phyloP scores from a whole-genome alignment of 352 stramenopile genomes.

The Globisporangium spiculum region DNA sequence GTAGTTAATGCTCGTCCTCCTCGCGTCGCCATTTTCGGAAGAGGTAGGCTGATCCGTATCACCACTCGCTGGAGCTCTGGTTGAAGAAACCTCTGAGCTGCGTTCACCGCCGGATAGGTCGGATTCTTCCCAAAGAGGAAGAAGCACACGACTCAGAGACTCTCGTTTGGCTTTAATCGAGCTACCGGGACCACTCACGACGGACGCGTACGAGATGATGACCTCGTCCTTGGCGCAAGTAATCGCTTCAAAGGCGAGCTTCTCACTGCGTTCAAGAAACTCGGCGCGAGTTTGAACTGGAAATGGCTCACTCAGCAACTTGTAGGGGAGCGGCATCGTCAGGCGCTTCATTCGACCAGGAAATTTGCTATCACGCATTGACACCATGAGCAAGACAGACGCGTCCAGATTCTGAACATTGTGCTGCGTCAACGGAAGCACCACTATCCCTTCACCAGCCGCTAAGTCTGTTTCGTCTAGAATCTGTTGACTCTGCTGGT shows the following conservation, averaged over 20 bases:
- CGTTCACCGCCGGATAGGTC: neutral
- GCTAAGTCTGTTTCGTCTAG: neutral
- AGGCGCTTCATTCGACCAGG: conserved; percentile 70
- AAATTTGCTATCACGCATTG: conserved; percentile 78
- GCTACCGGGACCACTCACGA: conserved; percentile 16
- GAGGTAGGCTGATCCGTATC: neutral
- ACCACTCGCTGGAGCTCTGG: neutral
- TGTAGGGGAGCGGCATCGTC: conserved; percentile 53
- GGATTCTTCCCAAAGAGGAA: conserved; percentile 26
- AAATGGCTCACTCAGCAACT: conserved; percentile 46
- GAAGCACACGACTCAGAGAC: conserved; percentile 30
- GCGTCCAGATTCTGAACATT: conserved; percentile 35
- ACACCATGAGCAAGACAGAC: conserved; percentile 51
- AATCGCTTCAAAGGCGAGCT: conserved; percentile 47
- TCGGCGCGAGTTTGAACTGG: conserved; percentile 56
- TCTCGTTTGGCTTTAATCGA: conserved; percentile 15
- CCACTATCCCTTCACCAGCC: conserved; percentile 27
- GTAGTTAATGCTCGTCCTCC: conserved; percentile 22
- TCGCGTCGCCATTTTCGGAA: neutral
- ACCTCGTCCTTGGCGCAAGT: conserved; percentile 31
- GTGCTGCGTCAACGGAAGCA: conserved; percentile 47
- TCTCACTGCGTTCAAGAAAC: conserved; percentile 45
- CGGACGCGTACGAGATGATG: conserved; percentile 50
- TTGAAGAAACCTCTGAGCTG: neutral
- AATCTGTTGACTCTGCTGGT: neutral